These are phyloP conservation scores for Coemansia sp. DNA, from an alignment of 192 early-diverging fungal species.

Conservation along the genomic window DNA sequence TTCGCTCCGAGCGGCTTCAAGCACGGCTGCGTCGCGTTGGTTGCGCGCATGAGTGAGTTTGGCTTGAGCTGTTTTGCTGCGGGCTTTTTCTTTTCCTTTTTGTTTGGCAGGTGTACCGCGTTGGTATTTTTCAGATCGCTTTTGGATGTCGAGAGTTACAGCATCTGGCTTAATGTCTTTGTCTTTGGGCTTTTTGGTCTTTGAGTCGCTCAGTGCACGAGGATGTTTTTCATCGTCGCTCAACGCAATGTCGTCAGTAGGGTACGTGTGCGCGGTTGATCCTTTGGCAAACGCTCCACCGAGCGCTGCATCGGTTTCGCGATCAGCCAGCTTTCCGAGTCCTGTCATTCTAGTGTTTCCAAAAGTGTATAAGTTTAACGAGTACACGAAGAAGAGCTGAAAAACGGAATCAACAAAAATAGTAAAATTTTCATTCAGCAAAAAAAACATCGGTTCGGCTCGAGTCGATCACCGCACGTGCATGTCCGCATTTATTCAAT, in stretches of 20 bases:
- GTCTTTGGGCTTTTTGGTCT: not conserved
- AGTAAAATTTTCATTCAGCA: not conserved
- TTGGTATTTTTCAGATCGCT: conserved; percentile 35
- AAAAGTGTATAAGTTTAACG: too few species aligned
- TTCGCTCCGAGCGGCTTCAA: conserved; percentile 73
- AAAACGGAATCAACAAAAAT: not conserved
- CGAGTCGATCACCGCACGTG: not conserved
- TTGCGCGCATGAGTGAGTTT: conserved; percentile 62
- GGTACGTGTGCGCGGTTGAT: not conserved
- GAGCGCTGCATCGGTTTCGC: not conserved
- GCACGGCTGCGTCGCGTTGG: conserved; percentile 62
- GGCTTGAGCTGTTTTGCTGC: conserved; percentile 71
- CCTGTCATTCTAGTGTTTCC: not conserved
- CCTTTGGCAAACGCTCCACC: not conserved
- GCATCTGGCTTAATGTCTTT: conserved; percentile 2
- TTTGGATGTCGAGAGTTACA: conserved; percentile 12
- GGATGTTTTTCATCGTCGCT: not conserved
- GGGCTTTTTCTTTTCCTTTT: conserved; percentile 16
- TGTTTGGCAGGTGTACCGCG: conserved; percentile 8
- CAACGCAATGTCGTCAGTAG: not conserved
- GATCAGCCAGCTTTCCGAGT: not conserved
- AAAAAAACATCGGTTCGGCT: not conserved
- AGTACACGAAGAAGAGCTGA: too few species aligned
- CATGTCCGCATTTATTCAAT: too few species aligned
- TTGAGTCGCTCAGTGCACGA: not conserved